Percentiles rank a stretch among this genome's conserved stretches.
Evolutionary conservation across 768 basidiomycete species (phyloP).

Genomic region (Stropharia rugosoannulata): DNA sequence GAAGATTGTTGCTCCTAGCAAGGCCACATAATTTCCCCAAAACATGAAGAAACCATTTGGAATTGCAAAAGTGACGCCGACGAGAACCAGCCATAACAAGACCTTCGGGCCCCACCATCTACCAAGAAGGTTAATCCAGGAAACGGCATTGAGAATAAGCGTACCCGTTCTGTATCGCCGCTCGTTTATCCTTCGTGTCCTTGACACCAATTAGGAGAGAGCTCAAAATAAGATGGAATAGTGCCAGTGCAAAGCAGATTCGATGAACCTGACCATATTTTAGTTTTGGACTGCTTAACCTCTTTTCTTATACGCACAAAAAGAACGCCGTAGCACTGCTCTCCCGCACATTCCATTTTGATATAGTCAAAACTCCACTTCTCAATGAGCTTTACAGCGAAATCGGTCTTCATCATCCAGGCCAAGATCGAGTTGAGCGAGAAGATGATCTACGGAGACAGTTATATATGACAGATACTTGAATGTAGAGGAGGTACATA

Average conservation of each 20-base stretch:
- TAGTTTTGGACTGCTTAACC: not conserved
- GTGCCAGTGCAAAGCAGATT: slow-evolving; percentile 90
- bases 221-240: slow-evolving; percentile 86
- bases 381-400: slow-evolving; percentile 83
- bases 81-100: slow-evolving; percentile 81
- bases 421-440: slow-evolving; percentile 93
- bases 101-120: slow-evolving; percentile 99
- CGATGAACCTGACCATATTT: slow-evolving; percentile 70
- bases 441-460: slow-evolving; percentile 77
- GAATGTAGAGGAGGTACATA: slow-evolving; percentile 32
- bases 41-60: slow-evolving; percentile 98
- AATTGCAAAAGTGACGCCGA: slow-evolving; percentile 87
- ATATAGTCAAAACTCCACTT: slow-evolving; percentile 96
- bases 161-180: slow-evolving; percentile 96
- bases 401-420: slow-evolving; percentile 93
- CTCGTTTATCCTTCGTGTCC: slow-evolving; percentile 89
- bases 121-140: slow-evolving; percentile 5
- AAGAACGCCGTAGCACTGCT: slow-evolving; percentile 94
- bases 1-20: slow-evolving; percentile 92
- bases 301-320: slow-evolving; percentile 56
- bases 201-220: slow-evolving; percentile 80
- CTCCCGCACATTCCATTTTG: slow-evolving; percentile 94
- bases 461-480: not conserved
- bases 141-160: slow-evolving; percentile 13
- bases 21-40: slow-evolving; percentile 91